Percentiles rank a stretch among this genome's conserved stretches.
These are phyloP conservation scores for Solanum habrochaites DNA, from an alignment of 257 asterid species.

Conservation along the genomic window DNA sequence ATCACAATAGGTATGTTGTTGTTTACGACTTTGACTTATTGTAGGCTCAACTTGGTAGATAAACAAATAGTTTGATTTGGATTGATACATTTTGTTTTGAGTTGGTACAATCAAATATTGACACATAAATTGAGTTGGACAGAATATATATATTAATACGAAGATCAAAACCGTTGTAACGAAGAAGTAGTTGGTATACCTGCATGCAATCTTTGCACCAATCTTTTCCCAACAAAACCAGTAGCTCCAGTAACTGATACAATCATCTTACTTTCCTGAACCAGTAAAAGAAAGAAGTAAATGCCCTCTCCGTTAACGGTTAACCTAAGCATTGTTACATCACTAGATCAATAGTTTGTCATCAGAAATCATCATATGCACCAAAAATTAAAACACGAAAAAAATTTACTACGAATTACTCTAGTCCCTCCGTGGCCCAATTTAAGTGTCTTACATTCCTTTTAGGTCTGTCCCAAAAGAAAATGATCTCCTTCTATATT, in stretches of 20 bases:
- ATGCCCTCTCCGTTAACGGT: background rate
- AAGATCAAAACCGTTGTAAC: background rate
- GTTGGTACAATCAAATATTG: background rate
- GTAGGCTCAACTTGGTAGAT: background rate
- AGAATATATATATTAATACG: background rate
- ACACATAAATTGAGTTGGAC: background rate
- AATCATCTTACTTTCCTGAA: slow-evolving; percentile 62
- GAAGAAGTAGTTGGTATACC: slow-evolving; percentile 6
- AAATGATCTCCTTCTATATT: background rate
- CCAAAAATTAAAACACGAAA: background rate
- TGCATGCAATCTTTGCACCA: slow-evolving; percentile 75
- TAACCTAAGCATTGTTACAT: background rate
- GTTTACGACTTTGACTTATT: background rate
- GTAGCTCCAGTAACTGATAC: slow-evolving; percentile 92
- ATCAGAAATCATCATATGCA: background rate
- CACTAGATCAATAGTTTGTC: background rate
- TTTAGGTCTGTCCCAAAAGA: background rate
- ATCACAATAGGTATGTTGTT: background rate
- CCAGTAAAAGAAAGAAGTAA: background rate
- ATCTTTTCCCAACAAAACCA: slow-evolving; percentile 83
- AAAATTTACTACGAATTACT: background rate
- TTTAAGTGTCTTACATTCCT: background rate
- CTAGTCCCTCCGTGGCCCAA: background rate
- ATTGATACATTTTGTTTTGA: background rate
- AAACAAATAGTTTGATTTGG: background rate